Evolutionary conservation across 2,329 filamentous ascomycete genomes (phyloP).

Genomic region (Lasiodiplodia sp.): DNA sequence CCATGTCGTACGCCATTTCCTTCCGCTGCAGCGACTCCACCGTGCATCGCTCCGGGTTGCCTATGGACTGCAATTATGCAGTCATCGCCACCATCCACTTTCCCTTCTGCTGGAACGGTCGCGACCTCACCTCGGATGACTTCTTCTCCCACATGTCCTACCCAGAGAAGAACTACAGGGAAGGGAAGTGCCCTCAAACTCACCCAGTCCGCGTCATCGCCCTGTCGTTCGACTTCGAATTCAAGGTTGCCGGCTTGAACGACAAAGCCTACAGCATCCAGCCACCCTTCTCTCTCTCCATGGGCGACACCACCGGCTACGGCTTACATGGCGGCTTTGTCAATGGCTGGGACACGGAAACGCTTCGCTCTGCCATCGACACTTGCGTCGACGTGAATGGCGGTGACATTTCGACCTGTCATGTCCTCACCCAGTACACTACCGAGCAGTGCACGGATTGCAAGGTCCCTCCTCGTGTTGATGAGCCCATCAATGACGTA

Average conservation of each 20-base stretch:
- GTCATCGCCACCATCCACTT: slow-evolving; percentile 74
- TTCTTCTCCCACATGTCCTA: slow-evolving; percentile 34
- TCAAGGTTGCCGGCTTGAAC: slow-evolving; percentile 53
- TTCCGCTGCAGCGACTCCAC: slow-evolving; percentile 42
- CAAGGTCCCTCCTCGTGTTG: slow-evolving; percentile 53
- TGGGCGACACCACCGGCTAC: slow-evolving; percentile 76
- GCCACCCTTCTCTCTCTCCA: slow-evolving; percentile 68
- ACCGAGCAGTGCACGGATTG: slow-evolving; percentile 59
- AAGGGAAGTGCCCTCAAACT: slow-evolving; percentile 38
- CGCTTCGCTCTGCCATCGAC: slow-evolving; percentile 71
- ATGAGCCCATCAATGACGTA: slow-evolving; percentile 54
- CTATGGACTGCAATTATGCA: slow-evolving; percentile 65
- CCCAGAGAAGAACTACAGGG: slow-evolving; percentile 34
- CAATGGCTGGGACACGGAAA: neutral
- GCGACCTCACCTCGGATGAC: slow-evolving; percentile 12
- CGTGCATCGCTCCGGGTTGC: slow-evolving; percentile 67
- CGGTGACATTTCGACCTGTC: slow-evolving; percentile 66
- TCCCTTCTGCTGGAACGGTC: slow-evolving; percentile 57
- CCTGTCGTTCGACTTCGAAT: slow-evolving; percentile 62
- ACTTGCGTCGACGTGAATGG: slow-evolving; percentile 68
- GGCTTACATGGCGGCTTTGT: slow-evolving; percentile 75
- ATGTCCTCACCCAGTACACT: slow-evolving; percentile 39
- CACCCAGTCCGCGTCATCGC: slow-evolving; percentile 58
- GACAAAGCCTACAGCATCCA: slow-evolving; percentile 48
- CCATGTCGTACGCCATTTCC: slow-evolving; percentile 63